Evolutionary conservation across 2,329 filamentous ascomycete genomes (phyloP).

Genomic region (Kalaharituber pfeilii): DNA sequence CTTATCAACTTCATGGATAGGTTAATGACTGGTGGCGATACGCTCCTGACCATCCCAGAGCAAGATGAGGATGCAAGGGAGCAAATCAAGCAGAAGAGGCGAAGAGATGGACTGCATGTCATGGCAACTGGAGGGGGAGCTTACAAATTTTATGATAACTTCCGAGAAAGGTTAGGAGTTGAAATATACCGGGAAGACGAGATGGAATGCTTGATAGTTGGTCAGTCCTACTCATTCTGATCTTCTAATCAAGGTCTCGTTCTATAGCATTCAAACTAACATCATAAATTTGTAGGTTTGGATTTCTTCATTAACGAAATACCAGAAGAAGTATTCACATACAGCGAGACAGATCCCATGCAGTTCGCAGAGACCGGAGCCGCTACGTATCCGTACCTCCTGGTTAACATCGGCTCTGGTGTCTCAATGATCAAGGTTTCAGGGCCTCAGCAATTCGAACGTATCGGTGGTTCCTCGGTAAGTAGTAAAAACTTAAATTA

Average conservation of each 20-base stretch:
- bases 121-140: conserved; percentile 94
- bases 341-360: conserved; percentile 81
- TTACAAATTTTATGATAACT: conserved; percentile 90
- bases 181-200: conserved; percentile 88
- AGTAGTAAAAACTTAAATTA: neutral
- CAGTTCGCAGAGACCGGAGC: conserved; percentile 59
- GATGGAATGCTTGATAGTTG: conserved; percentile 96
- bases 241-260: neutral
- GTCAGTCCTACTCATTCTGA: conserved; percentile 31
- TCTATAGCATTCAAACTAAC: conserved; percentile 16
- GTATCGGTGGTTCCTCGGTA: conserved; percentile 74
- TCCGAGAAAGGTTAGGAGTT: conserved; percentile 65
- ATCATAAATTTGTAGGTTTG: conserved; percentile 43
- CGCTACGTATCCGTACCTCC: conserved; percentile 89
- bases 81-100: conserved; percentile 16
- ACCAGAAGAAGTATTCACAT: conserved; percentile 90
- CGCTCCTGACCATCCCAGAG: neutral
- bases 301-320: conserved; percentile 99
- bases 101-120: conserved; percentile 58
- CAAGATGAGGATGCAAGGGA: conserved; percentile 49
- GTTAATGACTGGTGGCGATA: conserved; percentile 42
- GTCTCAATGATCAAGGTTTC: conserved; percentile 96
- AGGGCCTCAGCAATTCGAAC: conserved; percentile 66
- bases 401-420: conserved; percentile 95
- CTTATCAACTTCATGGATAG: conserved; percentile 76